Evolutionary conservation across 345 rosid genomes (phyloP).

Genomic region (Melaleuca alternifolia): DNA sequence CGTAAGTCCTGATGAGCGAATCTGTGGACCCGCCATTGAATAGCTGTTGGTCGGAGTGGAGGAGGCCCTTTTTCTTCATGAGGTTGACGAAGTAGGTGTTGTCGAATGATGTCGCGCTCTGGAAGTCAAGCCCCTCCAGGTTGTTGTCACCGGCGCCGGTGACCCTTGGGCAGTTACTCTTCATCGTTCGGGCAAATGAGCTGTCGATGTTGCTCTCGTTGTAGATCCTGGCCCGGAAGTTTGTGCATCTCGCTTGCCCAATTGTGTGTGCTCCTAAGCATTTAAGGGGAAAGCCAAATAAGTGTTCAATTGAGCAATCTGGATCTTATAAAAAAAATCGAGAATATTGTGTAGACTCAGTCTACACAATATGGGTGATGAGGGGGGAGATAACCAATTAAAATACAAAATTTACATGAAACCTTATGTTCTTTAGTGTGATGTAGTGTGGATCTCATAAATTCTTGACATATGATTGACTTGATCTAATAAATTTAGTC

Average conservation of each 20-base stretch:
- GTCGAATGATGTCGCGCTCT: slow-evolving; percentile 42
- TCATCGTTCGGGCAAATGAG: slow-evolving; percentile 23
- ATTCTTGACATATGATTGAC: too few relatives aligned
- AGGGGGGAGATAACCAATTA: neutral
- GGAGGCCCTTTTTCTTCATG: slow-evolving; percentile 38
- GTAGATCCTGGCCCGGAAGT: slow-evolving; percentile 33
- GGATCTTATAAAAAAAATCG: neutral
- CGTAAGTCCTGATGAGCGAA: slow-evolving; percentile 25
- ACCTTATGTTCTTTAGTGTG: neutral
- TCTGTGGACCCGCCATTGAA: slow-evolving; percentile 33
- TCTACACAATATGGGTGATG: neutral
- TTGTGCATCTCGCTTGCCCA: slow-evolving; percentile 41
- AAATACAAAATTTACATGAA: neutral
- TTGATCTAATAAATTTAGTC: too few relatives aligned
- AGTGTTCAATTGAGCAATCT: too few relatives aligned
- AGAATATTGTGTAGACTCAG: neutral
- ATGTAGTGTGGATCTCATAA: too few relatives aligned
- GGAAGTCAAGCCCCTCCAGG: slow-evolving; percentile 31
- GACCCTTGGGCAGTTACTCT: slow-evolving; percentile 21
- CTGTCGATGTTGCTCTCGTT: slow-evolving; percentile 32
- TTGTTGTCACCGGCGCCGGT: slow-evolving; percentile 12
- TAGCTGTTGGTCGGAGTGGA: slow-evolving; percentile 32
- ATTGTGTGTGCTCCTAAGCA: slow-evolving; percentile 25
- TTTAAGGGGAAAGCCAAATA: too few relatives aligned
- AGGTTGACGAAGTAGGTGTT: slow-evolving; percentile 41